These are phyloP conservation scores for Lentinus brumalis DNA, from an alignment of 768 basidiomycete genomes.

Conservation along the genomic window DNA sequence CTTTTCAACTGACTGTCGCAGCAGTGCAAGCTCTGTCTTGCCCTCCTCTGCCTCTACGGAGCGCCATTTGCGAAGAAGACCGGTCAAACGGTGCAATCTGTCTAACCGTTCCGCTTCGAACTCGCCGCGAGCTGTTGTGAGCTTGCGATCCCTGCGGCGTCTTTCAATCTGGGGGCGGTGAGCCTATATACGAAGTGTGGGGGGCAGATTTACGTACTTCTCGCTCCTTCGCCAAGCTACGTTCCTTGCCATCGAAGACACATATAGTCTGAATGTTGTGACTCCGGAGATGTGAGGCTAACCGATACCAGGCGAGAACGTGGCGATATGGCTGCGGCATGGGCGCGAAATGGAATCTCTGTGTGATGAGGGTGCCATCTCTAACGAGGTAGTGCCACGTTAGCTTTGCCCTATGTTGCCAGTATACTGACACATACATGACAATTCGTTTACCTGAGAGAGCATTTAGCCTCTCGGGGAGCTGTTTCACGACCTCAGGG, in stretches of 20 bases:
- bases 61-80: slow-evolving; percentile 22
- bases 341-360: slow-evolving; percentile 75
- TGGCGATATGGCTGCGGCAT: slow-evolving; percentile 67
- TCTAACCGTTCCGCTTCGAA: slow-evolving; percentile 61
- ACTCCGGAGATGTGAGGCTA: slow-evolving; percentile 63
- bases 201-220: slow-evolving; percentile 51
- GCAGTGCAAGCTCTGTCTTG: slow-evolving; percentile 31
- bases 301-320: slow-evolving; percentile 76
- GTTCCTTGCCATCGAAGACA: slow-evolving; percentile 76
- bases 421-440: slow-evolving; percentile 51
- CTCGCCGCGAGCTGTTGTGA: slow-evolving; percentile 51
- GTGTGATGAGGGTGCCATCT: slow-evolving; percentile 85
- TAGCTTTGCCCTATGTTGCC: neutral
- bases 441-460: slow-evolving; percentile 71
- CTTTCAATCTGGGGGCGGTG: slow-evolving; percentile 50
- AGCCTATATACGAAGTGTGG: neutral
- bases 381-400: slow-evolving; percentile 38
- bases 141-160: slow-evolving; percentile 49
- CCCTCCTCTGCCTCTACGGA: slow-evolving; percentile 14
- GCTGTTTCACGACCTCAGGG: slow-evolving; percentile 60
- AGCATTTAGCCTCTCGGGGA: slow-evolving; percentile 64
- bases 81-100: slow-evolving; percentile 46
- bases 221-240: slow-evolving; percentile 64
- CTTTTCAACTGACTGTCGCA: slow-evolving; percentile 11
- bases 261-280: slow-evolving; percentile 62